A percentile compares a stretch with the other conserved stretches of the same genome.
Evolutionary conservation across 2,329 filamentous ascomycete species (phyloP).

Genomic region (Cytospora piceicola): DNA sequence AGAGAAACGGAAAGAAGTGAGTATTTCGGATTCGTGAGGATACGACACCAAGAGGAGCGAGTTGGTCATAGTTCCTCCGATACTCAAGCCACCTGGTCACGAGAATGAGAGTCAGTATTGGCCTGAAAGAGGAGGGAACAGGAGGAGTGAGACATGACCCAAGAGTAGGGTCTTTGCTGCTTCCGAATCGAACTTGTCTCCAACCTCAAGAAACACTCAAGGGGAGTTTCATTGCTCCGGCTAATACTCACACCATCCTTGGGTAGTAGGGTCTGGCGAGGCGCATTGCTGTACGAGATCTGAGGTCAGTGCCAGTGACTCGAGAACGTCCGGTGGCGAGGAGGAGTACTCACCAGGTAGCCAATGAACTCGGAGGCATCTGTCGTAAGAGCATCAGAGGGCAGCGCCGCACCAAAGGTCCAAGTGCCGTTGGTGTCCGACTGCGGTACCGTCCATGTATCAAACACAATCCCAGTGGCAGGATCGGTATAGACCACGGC

Average conservation of each 20-base stretch:
- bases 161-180: too few species aligned
- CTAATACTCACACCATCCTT: conserved; percentile 54
- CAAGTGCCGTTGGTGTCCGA: conserved; percentile 46
- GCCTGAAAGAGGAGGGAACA: too few species aligned
- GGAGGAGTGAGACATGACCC: too few species aligned
- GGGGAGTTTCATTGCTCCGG: too few species aligned
- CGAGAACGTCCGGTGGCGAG: conserved; percentile 14
- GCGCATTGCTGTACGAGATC: conserved; percentile 45
- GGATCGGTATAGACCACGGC: conserved; percentile 48
- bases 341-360: conserved; percentile 47
- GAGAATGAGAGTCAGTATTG: too few species aligned
- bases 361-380: conserved; percentile 58
- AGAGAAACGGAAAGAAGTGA: conserved; percentile 57
- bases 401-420: conserved; percentile 51
- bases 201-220: too few species aligned
- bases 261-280: conserved; percentile 43
- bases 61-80: conserved; percentile 57
- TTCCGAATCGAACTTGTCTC: too few species aligned
- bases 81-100: conserved; percentile 42
- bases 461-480: conserved; percentile 56
- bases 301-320: conserved; percentile 12
- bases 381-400: conserved; percentile 45
- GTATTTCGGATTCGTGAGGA: conserved; percentile 51
- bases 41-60: conserved; percentile 57
- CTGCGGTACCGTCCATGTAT: conserved; percentile 49